These are phyloP conservation scores for Straminergon stramineum DNA, from an alignment of 225 moss, liverwort and hornwort species.

Conservation along the genomic window DNA sequence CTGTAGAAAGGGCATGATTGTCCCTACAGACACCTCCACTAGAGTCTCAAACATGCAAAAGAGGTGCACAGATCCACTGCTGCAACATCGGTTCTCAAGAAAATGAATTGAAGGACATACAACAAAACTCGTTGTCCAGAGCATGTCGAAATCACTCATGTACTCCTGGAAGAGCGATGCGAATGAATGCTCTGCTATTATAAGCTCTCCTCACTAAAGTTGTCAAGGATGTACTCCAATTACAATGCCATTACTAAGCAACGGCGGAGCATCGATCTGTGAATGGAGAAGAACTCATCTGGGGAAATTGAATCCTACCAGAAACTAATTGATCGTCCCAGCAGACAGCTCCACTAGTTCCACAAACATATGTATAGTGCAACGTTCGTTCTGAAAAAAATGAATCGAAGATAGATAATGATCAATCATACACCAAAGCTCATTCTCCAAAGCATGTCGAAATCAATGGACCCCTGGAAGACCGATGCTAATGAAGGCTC, in stretches of 20 bases:
- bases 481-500: not conserved
- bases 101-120: not conserved
- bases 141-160: not conserved
- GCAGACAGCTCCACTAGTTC: not conserved
- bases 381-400: not conserved
- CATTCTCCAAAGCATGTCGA: not conserved
- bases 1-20: constrained; percentile 39
- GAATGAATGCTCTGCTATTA: not conserved
- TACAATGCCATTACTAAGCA: no score
- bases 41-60: not conserved
- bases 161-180: not conserved
- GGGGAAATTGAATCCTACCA: not conserved
- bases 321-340: not conserved
- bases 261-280: not conserved
- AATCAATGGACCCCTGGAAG: not conserved
- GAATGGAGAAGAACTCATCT: not conserved
- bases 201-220: not conserved
- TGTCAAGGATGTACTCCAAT: not conserved
- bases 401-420: not conserved
- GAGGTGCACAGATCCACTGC: not conserved
- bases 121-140: not conserved
- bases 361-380: not conserved
- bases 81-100: not conserved
- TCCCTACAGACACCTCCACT: not conserved
- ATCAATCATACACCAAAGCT: not conserved